Conservation (phyloP, 257 asterid genomes). For the Capsicum pubescens region DNA sequence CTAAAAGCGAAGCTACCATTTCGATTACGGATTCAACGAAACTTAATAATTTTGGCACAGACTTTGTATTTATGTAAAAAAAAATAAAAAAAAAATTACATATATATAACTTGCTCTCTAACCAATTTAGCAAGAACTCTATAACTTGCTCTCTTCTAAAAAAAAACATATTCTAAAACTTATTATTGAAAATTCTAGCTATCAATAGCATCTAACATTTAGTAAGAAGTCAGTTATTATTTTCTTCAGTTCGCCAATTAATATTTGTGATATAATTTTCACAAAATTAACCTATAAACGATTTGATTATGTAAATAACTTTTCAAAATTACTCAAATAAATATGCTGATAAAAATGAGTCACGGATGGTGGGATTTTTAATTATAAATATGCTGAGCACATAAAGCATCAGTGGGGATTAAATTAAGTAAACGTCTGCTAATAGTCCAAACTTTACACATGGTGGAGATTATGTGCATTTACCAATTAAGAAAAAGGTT, state of each 20-base stretch:
- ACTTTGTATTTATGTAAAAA: not conserved
- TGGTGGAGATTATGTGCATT: not conserved
- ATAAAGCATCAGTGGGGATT: conserved; percentile 2
- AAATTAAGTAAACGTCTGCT: not conserved
- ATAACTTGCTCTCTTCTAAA: not conserved
- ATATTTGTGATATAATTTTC: not conserved
- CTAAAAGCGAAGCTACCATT: not conserved
- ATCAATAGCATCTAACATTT: not conserved
- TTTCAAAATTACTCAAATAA: not conserved
- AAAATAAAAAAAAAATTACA: no score
- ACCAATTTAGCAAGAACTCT: not conserved
- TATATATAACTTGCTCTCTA: no score
- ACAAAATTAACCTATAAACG: not conserved
- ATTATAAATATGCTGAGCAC: not conserved
- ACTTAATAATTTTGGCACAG: not conserved
- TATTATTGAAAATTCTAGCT: not conserved
- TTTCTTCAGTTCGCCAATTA: not conserved
- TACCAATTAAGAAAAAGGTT: no score
- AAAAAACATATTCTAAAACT: no score
- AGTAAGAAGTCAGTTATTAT: not conserved
- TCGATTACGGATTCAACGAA: no score
- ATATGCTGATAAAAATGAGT: not conserved
- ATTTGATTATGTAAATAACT: not conserved
- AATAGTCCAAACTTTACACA: not conserved
- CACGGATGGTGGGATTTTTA: not conserved